Base-by-base conservation (phyloP, 2,329 filamentous ascomycete species). In the Pseudogymnoascus sp. region DNA sequence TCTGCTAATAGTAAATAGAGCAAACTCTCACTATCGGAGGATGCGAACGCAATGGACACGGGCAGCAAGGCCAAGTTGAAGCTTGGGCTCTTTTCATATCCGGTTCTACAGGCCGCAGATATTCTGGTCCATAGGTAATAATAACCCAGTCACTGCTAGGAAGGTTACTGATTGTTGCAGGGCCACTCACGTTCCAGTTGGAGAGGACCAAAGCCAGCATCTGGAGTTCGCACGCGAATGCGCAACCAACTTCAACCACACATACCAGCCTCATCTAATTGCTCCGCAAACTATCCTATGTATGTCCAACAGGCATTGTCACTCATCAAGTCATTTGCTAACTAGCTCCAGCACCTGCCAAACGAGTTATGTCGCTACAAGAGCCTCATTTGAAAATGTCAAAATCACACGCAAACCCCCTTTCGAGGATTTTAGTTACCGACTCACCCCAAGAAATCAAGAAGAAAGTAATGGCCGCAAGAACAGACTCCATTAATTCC, bases 161-260 rank as follows among this genome's bases (percentile, higher is more conserved):
- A 21, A 47, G 4, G 3, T 18, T 63, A 63, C 31, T 38, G 14
- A 53, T 31, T 38, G 28, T 16, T 25, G 63, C 69, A 89, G 88
- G 68, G 89, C 93, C 65, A 97, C 93, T 0, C 91, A 97, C 76
- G 93, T 99, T 23, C 94, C 94, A 10, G 93, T 99, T 1, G 94
- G 94, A n/a, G 90, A 95, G 68, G 94, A 99, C 74, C 94, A 99
- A 76, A 81, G 80, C 63, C 94, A 99, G 70, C 94, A 99, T 75
- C 84, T 99, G 21, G 94, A 99, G 73, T 96, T 97, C 73, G 86
- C 92, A 1, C 84, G 94, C 61, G 88, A 95, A 72, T 88, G 92
- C 66, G 94, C 89, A 7, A 88, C 84, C 65, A 90, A 89, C 72
- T 97, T 99, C 78, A 97, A 97, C 75, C 81, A 90, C 71, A 76